These are phyloP conservation scores for Penicillium polonicum DNA, from an alignment of 2,329 filamentous ascomycete genomes.

Conservation along the genomic window DNA sequence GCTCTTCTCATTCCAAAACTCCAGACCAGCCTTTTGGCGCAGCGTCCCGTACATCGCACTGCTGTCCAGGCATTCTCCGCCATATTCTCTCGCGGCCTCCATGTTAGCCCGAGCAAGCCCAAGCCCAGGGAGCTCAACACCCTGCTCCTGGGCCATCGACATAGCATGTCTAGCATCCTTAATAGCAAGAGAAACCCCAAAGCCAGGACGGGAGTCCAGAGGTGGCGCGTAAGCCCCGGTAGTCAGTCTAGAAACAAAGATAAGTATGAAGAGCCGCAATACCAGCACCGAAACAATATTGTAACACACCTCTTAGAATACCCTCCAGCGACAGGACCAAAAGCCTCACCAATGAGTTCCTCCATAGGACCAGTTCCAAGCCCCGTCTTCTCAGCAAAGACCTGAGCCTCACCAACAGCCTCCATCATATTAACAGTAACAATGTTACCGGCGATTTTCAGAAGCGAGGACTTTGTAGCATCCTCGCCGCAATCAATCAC, in stretches of 20 bases:
- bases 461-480: slow-evolving; percentile 42
- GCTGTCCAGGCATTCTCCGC: slow-evolving; percentile 40
- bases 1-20: slow-evolving; percentile 43
- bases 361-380: slow-evolving; percentile 45
- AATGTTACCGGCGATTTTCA: slow-evolving; percentile 50
- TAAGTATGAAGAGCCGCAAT: not conserved
- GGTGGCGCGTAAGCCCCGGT: slow-evolving; percentile 45
- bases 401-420: slow-evolving; percentile 47
- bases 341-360: slow-evolving; percentile 45
- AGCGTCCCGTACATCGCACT: slow-evolving; percentile 41
- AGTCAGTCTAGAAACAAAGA: slow-evolving; percentile 34
- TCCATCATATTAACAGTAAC: slow-evolving; percentile 48
- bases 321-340: slow-evolving; percentile 44
- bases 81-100: slow-evolving; percentile 37
- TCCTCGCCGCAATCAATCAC: slow-evolving; percentile 48
- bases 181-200: slow-evolving; percentile 39
- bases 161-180: slow-evolving; percentile 40
- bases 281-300: not conserved
- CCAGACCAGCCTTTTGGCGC: slow-evolving; percentile 37
- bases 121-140: slow-evolving; percentile 35
- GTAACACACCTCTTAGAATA: slow-evolving; percentile 42
- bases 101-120: slow-evolving; percentile 38
- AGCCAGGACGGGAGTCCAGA: slow-evolving; percentile 36
- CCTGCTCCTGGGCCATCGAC: slow-evolving; percentile 32
- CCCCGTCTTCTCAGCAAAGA: slow-evolving; percentile 48